phyloP scores from a whole-genome alignment of 2,329 filamentous ascomycete species.

The Raffaelea arxii region DNA sequence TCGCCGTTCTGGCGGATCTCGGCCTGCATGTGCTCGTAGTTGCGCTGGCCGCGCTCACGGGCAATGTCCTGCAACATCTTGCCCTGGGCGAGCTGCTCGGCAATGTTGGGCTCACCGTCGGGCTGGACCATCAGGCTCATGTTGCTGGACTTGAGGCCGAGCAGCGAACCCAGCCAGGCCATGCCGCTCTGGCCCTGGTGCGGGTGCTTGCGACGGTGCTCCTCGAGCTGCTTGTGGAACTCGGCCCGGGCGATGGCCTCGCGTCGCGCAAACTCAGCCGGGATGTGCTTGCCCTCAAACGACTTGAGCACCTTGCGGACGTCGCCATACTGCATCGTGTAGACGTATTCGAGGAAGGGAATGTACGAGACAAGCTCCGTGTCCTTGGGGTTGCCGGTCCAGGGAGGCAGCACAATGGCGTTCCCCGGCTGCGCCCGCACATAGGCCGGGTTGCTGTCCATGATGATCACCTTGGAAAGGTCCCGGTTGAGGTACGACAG shows the following conservation, averaged over 20 bases:
- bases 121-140: constrained; percentile 50
- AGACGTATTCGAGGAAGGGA: constrained; percentile 94
- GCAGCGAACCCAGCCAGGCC: constrained; percentile 56
- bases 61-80: constrained; percentile 97
- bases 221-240: constrained; percentile 68
- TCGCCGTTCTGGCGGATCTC: constrained; percentile 90
- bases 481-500: constrained; percentile 97
- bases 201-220: constrained; percentile 54
- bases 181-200: constrained; percentile 45
- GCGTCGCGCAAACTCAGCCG: constrained; percentile 77
- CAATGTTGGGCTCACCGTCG: constrained; percentile 60
- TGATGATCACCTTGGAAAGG: constrained; percentile 86
- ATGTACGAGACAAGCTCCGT: constrained; percentile 81
- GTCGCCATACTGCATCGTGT: constrained; percentile 84
- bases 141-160: constrained; percentile 67
- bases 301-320: constrained; percentile 79
- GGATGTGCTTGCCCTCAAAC: constrained; percentile 83
- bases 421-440: constrained; percentile 92
- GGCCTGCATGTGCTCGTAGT: constrained; percentile 81
- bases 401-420: constrained; percentile 82
- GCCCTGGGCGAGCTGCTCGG: constrained; percentile 75
- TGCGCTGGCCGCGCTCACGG: constrained; percentile 79
- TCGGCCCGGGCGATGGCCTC: constrained; percentile 78
- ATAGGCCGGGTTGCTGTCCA: constrained; percentile 77
- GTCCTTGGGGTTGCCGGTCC: constrained; percentile 76